Evolutionary conservation across 1,139 yeast genomes (phyloP), one percentile per base, ranked within the genome.

Genomic region (Saccharomyces hybrid): DNA sequence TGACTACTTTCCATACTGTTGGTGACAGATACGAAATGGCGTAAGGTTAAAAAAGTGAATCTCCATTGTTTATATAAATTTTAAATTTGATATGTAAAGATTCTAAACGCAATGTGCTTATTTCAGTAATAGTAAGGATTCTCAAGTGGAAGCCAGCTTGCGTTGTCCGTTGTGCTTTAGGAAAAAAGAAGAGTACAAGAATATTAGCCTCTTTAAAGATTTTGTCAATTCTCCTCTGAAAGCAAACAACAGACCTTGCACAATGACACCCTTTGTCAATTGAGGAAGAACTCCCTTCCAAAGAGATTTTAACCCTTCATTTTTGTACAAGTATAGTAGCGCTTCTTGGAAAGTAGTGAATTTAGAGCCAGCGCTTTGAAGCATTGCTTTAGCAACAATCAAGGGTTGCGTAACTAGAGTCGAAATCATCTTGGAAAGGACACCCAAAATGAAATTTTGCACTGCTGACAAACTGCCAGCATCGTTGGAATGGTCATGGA

Each of bases 201-300:
- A 57, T 13, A 58, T 34, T 6, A 58, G 25, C 27, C 50, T 57
- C 38, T 57, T 58, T 31, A 58, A 14, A 5, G 47, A 14, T 50
- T 68, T 82, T 79, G 62, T 60, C 54, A 82, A 70, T 67, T 82
- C 90, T 63, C 87, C 95, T 70, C 84, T 86, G 70, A 85, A 86
- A 85, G 86, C 86, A 65, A 89, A 86, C 63, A 89, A 76, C 58
- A 88, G 76, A 0, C 96, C 96, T 70, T 88, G 96, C 3, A 88
- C 96, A 54, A 88, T 71, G 3, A 88, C 86, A 2, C 95, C 96
- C 75, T 88, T 88, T 47, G 84, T 71, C 60, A 88, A 77, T 70
- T 88, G 96, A 5, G 96, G 96, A 7, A 83, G 81, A 49, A 88
- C 68, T 5, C 96, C 96, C 74, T 85, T 88, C 80, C 89, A 88